Conservation (phyloP, 176 grass and related monocot species). For the Canna indica region DNA sequence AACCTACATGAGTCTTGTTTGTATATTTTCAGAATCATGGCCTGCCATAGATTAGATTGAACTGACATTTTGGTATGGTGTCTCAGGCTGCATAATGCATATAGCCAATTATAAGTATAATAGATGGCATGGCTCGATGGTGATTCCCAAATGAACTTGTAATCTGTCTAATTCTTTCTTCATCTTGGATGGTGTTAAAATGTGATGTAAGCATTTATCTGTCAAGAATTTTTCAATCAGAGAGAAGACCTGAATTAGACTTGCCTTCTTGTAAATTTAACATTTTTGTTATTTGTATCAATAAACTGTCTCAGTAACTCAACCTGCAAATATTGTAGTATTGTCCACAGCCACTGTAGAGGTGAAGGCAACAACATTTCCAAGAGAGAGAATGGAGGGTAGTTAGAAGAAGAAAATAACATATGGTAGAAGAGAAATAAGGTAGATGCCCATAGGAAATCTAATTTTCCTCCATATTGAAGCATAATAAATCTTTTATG, state of each 20-base stretch:
- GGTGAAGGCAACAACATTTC: neutral
- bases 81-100: neutral
- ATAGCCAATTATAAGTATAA: neutral
- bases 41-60: neutral
- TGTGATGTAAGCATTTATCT: neutral
- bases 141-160: neutral
- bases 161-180: neutral
- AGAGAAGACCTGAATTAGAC: neutral
- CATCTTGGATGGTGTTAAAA: neutral
- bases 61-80: neutral
- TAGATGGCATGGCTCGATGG: neutral
- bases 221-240: neutral
- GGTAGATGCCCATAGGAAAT: neutral
- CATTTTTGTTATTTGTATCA: neutral
- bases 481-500: neutral
- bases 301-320: neutral
- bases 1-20: neutral
- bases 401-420: neutral
- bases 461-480: neutral
- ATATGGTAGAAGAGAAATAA: neutral
- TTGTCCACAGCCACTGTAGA: neutral
- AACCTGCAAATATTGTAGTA: too few relatives aligned
- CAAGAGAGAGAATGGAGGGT: neutral
- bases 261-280: neutral
- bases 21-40: neutral